Evolutionary conservation across 1,139 yeast species (phyloP).

Genomic region (Yamadazyma friedrichii): DNA sequence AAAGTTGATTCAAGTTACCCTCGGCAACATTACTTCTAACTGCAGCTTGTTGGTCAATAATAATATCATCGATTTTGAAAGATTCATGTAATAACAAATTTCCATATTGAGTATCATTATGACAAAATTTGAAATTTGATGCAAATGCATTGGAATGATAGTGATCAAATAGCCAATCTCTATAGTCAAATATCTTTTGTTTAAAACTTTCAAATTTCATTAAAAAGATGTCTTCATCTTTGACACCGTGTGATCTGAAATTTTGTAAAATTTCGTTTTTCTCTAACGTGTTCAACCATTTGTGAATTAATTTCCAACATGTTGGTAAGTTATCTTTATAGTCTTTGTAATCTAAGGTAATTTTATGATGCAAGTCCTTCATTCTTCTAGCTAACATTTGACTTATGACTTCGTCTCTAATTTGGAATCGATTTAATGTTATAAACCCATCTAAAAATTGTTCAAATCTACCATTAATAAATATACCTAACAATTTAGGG

Average conservation of each 20-base stretch:
- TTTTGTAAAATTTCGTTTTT: slow-evolving; percentile 25
- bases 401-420: slow-evolving; percentile 73
- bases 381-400: slow-evolving; percentile 91
- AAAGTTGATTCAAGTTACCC: slow-evolving; percentile 10
- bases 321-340: slow-evolving; percentile 51
- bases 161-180: slow-evolving; percentile 58
- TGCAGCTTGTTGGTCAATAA: slow-evolving; percentile 20
- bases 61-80: slow-evolving; percentile 35
- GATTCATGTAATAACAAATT: slow-evolving; percentile 60
- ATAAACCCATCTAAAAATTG: slow-evolving; percentile 81
- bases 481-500: slow-evolving; percentile 84
- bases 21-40: slow-evolving; percentile 20
- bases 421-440: slow-evolving; percentile 69
- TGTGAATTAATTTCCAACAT: slow-evolving; percentile 66
- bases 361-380: slow-evolving; percentile 88
- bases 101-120: slow-evolving; percentile 96
- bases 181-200: slow-evolving; percentile 46
- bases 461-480: slow-evolving; percentile 88
- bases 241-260: slow-evolving; percentile 23
- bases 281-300: slow-evolving; percentile 68
- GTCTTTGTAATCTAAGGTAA: slow-evolving; percentile 61
- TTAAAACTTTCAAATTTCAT: slow-evolving; percentile 52
- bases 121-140: slow-evolving; percentile 71
- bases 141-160: slow-evolving; percentile 48
- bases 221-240: slow-evolving; percentile 46